Percentiles rank a stretch among this genome's conserved stretches.
Conservation (phyloP, 768 basidiomycete genomes). For the Collybia mongolica region DNA sequence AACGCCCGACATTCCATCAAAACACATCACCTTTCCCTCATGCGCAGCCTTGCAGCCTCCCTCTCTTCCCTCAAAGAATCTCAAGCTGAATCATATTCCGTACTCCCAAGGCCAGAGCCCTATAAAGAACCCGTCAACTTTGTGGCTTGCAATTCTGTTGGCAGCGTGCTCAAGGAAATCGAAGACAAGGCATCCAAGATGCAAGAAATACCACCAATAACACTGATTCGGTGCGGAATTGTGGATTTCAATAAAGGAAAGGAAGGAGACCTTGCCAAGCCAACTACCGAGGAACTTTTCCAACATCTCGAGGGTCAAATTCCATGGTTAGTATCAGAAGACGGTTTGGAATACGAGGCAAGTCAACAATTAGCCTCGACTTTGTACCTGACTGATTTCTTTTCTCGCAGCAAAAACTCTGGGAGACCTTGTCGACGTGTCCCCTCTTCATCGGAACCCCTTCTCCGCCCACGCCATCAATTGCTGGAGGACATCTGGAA, state of each 20-base stretch:
- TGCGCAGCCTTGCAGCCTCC: constrained; percentile 54
- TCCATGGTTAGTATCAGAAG: constrained; percentile 53
- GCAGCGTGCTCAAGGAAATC: constrained; percentile 34
- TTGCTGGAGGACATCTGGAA: constrained; percentile 17
- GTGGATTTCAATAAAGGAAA: constrained; percentile 42
- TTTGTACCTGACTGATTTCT: background rate
- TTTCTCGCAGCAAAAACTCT: constrained; percentile 45
- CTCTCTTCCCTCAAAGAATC: constrained; percentile 52
- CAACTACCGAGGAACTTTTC: constrained; percentile 62
- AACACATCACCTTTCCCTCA: constrained; percentile 56
- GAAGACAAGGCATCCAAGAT: constrained; percentile 26
- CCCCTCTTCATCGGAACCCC: constrained; percentile 47
- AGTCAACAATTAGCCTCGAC: constrained; percentile 5
- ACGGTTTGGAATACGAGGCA: constrained; percentile 57
- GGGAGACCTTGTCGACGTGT: constrained; percentile 56
- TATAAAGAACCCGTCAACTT: constrained; percentile 47
- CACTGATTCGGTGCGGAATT: constrained; percentile 64
- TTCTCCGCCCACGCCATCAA: constrained; percentile 12
- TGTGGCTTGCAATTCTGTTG: constrained; percentile 42
- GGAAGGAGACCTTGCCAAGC: constrained; percentile 30
- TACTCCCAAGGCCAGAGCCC: constrained; percentile 53
- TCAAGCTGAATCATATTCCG: constrained; percentile 53
- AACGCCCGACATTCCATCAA: constrained; percentile 62
- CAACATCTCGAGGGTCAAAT: constrained; percentile 53
- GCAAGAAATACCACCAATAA: constrained; percentile 42